Base-by-base conservation (phyloP, 768 basidiomycete species). In the Sistotremastrum suecicum region DNA sequence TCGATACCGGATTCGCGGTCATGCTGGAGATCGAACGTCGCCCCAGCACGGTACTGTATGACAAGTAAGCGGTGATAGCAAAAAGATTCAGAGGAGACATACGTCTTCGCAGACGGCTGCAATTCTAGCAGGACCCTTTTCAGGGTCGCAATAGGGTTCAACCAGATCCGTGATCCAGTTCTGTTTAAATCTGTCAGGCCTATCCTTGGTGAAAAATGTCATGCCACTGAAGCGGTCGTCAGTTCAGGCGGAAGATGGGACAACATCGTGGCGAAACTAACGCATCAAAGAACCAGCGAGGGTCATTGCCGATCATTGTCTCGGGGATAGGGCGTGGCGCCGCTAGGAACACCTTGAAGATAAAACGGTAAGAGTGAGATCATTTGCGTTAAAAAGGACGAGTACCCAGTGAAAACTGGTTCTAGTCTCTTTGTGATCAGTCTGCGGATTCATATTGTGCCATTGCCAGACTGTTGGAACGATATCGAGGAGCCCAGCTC, bases 401-500 rank as follows among this genome's bases (percentile, higher is more conserved):
- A 44, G 29, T 30, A 49, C 51, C 52, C 52, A 53, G 42, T 53
- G 52, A 39, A 48, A 47, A 36, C 50, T 51, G 8, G 43, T 30
- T 33, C 43, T 45, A 11, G 52, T 53, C 37, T 51, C 52, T 4
- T 31, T 34, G 44, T 53, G 52, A 39, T 46, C 34, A 28, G 48
- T 49, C 7, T 45, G 37, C 5, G 51, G 43, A 36, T 45, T 46
- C 53, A 54, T 54, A 28, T 30, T 40, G 20, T 42, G 51, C 53
- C 53, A 54, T 8, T 49, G 48, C 36, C 44, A 49, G n/a, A 43
- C 38, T 3, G 48, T 50, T 11, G 53, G 53, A 7, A 54, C 53
- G 33, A 54, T 54, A 35, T 54, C 53, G 10, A 54, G 53, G 11
- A 54, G 33, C 12, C 34, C 53, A 5, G 45, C n/a, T 8, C 53